Base-by-base conservation (phyloP, 441 rosid genomes). In the Euphorbia schlechtendalii region DNA sequence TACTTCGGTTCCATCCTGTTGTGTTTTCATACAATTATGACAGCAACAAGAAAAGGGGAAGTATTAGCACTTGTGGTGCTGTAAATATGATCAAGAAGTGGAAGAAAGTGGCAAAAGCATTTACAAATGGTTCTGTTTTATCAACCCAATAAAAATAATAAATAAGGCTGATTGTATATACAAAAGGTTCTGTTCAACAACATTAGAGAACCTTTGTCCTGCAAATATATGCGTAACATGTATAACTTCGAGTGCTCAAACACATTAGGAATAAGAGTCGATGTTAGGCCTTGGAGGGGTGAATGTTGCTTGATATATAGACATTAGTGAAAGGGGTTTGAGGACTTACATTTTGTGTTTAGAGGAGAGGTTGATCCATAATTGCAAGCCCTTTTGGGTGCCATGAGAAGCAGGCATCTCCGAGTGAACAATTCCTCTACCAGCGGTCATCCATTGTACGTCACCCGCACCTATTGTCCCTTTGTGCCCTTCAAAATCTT, bases 391-490 rank as follows among this genome's bases (percentile, higher is more conserved):
- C 67, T 82, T 92, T 72, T 86, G 89, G 34, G 86, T 86, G 57
- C 95, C 93, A 21, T 78, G 81, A 20, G 77, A 72, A 34, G 86
- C 89, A 66, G 96, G 98, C 96, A 89, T 92, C 70, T 92, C 96
- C 8, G 98, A 92, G 59, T 89, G 98, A 70, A 92, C 91, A 51
- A 92, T 86, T 67, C 98, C 96, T 73, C 86, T 86, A n/a, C 98
- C 96, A 1, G 98, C 96, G 0, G 98, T 92, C 98, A 89, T 92
- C 98, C 96, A 92, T 68, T 92, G 96, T 43, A 92, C 36, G 61
- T 86, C 98, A 14, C 98, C 96, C 6, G 83, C 59, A 61, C 77
- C 81, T 61, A 89, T 89, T 0, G 80, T 84, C 72, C 98, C 96
- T 68, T 83, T 84, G 63, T 89, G 95, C 68, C 96, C 98, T 71